Percentiles rank a stretch among this genome's conserved stretches.
phyloP scores from a whole-genome alignment of 2,329 filamentous ascomycete genomes.

The Alternaria triticimaculans region DNA sequence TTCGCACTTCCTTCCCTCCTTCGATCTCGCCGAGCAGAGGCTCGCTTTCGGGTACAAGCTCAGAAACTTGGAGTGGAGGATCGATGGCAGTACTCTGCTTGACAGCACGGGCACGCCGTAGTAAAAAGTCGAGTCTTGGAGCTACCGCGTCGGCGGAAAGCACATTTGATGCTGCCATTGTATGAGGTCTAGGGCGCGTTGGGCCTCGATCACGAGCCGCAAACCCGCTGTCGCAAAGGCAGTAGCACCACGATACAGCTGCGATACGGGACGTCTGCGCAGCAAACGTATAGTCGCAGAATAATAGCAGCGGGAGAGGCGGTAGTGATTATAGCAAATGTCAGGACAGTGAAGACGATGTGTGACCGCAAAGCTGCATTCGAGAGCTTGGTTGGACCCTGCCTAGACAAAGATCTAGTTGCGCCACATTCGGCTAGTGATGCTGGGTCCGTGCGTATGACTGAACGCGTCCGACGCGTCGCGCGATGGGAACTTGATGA shows the following conservation, averaged over 20 bases:
- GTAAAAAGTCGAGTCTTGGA: constrained; percentile 48
- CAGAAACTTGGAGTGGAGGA: constrained; percentile 52
- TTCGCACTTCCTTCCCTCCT: constrained; percentile 59
- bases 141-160: constrained; percentile 36
- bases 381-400: constrained; percentile 12
- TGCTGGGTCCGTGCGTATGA: constrained; percentile 16
- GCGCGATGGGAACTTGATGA: not conserved
- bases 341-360: not conserved
- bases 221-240: not conserved
- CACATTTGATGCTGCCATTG: constrained; percentile 38
- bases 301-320: not conserved
- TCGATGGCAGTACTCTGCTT: constrained; percentile 53
- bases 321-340: not conserved
- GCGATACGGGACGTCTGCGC: not conserved
- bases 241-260: not conserved
- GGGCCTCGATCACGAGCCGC: constrained; percentile 10
- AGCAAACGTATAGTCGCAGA: not conserved
- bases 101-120: constrained; percentile 49
- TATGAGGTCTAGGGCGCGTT: not conserved
- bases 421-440: constrained; percentile 15
- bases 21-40: constrained; percentile 33
- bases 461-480: constrained; percentile 23
- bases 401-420: constrained; percentile 9
- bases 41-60: constrained; percentile 44
- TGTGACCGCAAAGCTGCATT: constrained; percentile 4